Evolutionary conservation across 805 yeast genomes (phyloP).

Genomic region (Martiniozyma abietophila): DNA sequence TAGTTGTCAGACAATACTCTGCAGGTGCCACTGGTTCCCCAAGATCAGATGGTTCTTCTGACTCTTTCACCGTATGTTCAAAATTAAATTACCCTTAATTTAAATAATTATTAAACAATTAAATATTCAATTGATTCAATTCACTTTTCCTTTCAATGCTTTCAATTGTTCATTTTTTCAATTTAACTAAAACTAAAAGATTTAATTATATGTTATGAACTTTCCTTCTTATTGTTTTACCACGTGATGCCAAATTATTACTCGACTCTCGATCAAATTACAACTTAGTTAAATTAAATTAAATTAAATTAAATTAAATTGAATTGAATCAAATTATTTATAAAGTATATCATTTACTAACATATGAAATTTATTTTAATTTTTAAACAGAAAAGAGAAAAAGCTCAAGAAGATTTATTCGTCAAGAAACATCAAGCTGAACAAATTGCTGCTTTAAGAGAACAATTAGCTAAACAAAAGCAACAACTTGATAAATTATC

Average conservation of each 20-base stretch:
- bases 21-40: constrained; percentile 58
- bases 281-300: too few relatives aligned
- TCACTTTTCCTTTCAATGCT: too few relatives aligned
- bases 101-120: too few relatives aligned
- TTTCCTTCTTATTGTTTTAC: too few relatives aligned
- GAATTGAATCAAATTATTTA: not conserved
- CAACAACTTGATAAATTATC: constrained; percentile 42
- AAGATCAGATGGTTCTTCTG: constrained; percentile 44
- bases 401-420: constrained; percentile 81
- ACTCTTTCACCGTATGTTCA: constrained; percentile 57
- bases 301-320: not conserved
- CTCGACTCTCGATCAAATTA: too few relatives aligned
- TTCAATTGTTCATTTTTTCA: too few relatives aligned
- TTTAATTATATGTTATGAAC: too few relatives aligned
- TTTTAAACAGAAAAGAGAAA: constrained; percentile 91
- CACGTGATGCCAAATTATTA: too few relatives aligned
- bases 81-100: constrained; percentile 22
- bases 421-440: constrained; percentile 86
- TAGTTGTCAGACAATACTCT: constrained; percentile 31
- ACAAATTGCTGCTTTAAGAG: constrained; percentile 67
- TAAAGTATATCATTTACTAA: not conserved
- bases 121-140: too few relatives aligned
- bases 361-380: constrained; percentile 8
- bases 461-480: constrained; percentile 69
- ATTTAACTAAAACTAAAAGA: too few relatives aligned